Evolutionary conservation across 768 basidiomycete genomes (phyloP), one percentile per base, ranked within the genome.

Genomic region (Porphyrellus cyaneotinctus): DNA sequence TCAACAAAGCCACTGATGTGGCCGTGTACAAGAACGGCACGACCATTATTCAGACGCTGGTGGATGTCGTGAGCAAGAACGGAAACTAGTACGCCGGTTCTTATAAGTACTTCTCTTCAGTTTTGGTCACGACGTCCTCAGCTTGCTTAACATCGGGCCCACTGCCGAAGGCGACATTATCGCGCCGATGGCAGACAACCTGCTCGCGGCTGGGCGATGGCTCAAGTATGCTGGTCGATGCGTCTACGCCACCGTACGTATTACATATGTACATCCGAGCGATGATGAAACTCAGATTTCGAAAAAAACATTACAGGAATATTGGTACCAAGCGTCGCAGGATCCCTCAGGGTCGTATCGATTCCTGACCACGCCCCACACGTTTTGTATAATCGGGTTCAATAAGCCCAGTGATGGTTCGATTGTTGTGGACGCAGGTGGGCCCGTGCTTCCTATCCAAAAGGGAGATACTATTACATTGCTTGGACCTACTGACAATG

Each of bases 41-140:
- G 2, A 72, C 72, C 13, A 78, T 82, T 41, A 64, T 83, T 4
- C 78, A 76, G 45, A 78, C 72, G 0, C 58, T 83, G 47, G 75
- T 80, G 26, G 81, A 83, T 54, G 76, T 84, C 53, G 81, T 77
- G 18, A 79, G 80, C 26, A 84, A 84, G 70, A 80, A 81, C 53
- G 82, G 83, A 13, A 83, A 84, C 60, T 84, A 75, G 80, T 80
- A 56, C 59, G 77, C 59, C 8, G 3, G 3, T 23, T 39, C 26
- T 7, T 23, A 28, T 28, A 28, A 5, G 37, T 15, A 23, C 43
- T 35, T 8, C 5, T 13, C 48, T 39, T 17, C 23, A 15, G 18
- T 17, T 30, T 39, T 32, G 12, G 15, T 31, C 9, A 61, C 30
- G 9, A 15, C 7, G 11, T 28, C 11, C 18, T 17, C 47, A 80